These are phyloP conservation scores for Boletus tomentosulus DNA, from an alignment of 768 basidiomycete species.

Conservation along the genomic window DNA sequence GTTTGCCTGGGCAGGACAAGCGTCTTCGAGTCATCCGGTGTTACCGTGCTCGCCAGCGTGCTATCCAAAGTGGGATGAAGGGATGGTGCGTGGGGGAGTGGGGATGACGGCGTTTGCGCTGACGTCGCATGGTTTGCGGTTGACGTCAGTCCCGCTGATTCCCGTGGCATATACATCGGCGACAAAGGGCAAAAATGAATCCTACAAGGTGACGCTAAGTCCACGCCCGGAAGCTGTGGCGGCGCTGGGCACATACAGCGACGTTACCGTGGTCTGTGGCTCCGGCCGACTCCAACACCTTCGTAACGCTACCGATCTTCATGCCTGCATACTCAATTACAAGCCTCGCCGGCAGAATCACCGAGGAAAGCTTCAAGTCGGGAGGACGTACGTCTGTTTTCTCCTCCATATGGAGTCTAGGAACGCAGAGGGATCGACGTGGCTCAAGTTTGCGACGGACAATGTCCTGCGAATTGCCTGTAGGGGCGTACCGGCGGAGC, in stretches of 20 bases:
- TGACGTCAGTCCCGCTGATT: slow-evolving; percentile 21
- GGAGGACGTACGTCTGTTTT: slow-evolving; percentile 21
- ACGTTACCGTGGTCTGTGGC: slow-evolving; percentile 16
- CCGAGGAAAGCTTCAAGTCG: slow-evolving; percentile 13
- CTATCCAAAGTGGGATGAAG: slow-evolving; percentile 18
- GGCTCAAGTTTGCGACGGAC: slow-evolving; percentile 25
- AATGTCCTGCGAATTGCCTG: slow-evolving; percentile 20
- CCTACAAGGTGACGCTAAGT: slow-evolving; percentile 13
- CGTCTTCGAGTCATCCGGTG: slow-evolving; percentile 15
- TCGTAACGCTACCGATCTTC: slow-evolving; percentile 12
- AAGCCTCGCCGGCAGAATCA: not conserved
- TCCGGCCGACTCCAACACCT: slow-evolving; percentile 12
- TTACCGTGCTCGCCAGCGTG: slow-evolving; percentile 20
- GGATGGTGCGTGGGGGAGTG: slow-evolving; percentile 1
- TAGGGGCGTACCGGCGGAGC: not conserved
- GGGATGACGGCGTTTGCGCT: slow-evolving; percentile 17
- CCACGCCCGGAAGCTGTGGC: not conserved
- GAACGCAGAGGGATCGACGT: slow-evolving; percentile 6
- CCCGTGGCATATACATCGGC: slow-evolving; percentile 11
- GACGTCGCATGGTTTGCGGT: slow-evolving; percentile 10
- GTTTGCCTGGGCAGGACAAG: slow-evolving; percentile 24
- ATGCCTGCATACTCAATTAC: slow-evolving; percentile 24
- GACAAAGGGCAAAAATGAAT: not conserved
- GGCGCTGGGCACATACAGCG: slow-evolving; percentile 6
- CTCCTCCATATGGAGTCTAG: slow-evolving; percentile 12